A percentile compares a stretch with the other conserved stretches of the same genome.
phyloP scores from a whole-genome alignment of 2,329 filamentous ascomycete genomes.

The Calonectria hongkongensis region DNA sequence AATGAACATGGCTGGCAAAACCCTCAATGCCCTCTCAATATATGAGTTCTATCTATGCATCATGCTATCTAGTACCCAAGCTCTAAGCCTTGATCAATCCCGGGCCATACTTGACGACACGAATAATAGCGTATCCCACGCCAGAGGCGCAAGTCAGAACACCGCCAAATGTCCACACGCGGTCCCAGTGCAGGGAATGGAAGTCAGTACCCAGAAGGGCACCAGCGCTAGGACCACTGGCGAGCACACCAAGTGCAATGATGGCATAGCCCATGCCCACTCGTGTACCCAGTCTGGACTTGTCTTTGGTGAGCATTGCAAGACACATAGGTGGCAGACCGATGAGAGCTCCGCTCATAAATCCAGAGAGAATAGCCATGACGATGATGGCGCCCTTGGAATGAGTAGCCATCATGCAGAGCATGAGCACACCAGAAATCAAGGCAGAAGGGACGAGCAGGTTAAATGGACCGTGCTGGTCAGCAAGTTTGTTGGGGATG shows the following conservation, averaged over 20 bases:
- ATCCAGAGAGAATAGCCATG: conserved; percentile 20
- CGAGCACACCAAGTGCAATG: conserved; percentile 10
- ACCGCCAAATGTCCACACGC: conserved; percentile 8
- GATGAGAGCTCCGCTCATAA: conserved; percentile 10
- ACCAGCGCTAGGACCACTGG: conserved; percentile 3
- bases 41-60: background rate
- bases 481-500: conserved; percentile 18
- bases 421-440: conserved; percentile 13
- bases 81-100: background rate
- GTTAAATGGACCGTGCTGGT: conserved; percentile 5
- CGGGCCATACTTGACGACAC: background rate
- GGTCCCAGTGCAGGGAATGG: background rate
- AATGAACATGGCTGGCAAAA: background rate
- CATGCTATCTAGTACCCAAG: too few relatives aligned
- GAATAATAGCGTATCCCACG: background rate
- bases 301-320: conserved; percentile 7
- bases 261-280: conserved; percentile 19
- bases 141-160: background rate
- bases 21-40: background rate
- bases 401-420: conserved; percentile 12
- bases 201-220: background rate
- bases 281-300: conserved; percentile 6
- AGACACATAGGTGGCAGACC: conserved; percentile 9
- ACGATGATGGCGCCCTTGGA: conserved; percentile 13
- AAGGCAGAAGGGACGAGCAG: background rate